These are phyloP conservation scores for Psilocybe tampanensis DNA, from an alignment of 768 basidiomycete genomes.

Conservation along the genomic window DNA sequence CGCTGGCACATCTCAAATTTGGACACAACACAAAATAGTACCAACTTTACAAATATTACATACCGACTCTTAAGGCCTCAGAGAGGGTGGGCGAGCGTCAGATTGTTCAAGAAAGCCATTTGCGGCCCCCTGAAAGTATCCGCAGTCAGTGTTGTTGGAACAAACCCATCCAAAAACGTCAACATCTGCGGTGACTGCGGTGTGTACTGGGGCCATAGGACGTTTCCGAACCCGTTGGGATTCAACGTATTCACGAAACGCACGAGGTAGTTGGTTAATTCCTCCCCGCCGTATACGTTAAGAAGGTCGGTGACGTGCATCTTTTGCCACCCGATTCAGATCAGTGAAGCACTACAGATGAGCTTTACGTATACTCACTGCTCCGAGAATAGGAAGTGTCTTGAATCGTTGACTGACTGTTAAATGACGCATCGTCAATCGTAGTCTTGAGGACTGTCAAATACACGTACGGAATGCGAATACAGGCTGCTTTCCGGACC, in stretches of 20 bases:
- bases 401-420: constrained; percentile 52
- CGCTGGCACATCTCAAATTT: too few species aligned
- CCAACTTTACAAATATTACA: too few species aligned
- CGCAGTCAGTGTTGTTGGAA: constrained; percentile 27
- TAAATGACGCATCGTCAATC: neutral
- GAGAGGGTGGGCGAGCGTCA: constrained; percentile 20
- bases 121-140: constrained; percentile 26
- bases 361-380: constrained; percentile 31
- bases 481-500: constrained; percentile 35
- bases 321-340: neutral
- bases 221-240: constrained; percentile 24
- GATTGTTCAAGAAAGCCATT: constrained; percentile 26
- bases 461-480: constrained; percentile 42
- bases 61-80: neutral
- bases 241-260: constrained; percentile 39
- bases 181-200: constrained; percentile 28
- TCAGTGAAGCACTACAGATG: too few species aligned
- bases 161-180: constrained; percentile 30
- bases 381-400: constrained; percentile 41
- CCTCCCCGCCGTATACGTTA: constrained; percentile 41
- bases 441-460: neutral
- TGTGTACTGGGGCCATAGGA: constrained; percentile 27
- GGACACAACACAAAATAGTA: too few species aligned
- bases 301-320: constrained; percentile 44
- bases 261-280: constrained; percentile 49